Conservation (phyloP, 768 basidiomycete species). For the Psilocybe cubensis region DNA sequence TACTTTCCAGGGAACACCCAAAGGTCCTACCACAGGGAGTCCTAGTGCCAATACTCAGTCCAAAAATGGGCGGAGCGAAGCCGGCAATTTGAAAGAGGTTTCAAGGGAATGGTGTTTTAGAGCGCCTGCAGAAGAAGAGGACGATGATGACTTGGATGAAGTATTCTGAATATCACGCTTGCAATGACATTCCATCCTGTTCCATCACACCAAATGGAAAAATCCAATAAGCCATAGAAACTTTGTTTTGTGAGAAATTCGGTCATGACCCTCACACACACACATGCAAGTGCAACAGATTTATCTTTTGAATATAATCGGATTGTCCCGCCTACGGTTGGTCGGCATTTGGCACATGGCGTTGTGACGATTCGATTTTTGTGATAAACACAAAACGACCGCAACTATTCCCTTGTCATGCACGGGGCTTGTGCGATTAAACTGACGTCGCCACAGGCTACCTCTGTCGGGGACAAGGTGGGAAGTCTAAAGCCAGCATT, state of each 20-base stretch:
- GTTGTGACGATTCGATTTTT: neutral
- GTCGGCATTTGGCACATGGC: neutral
- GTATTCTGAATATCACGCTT: slow-evolving; percentile 10
- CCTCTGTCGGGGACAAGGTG: neutral
- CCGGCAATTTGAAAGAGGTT: neutral
- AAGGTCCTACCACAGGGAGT: too few relatives aligned
- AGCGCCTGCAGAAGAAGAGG: neutral
- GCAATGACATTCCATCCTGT: neutral
- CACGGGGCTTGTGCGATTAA: neutral
- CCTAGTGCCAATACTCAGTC: neutral
- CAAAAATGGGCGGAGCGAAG: neutral
- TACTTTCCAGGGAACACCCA: too few relatives aligned
- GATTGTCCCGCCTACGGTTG: neutral
- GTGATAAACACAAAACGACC: neutral
- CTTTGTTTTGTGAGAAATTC: neutral
- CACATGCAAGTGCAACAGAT: neutral
- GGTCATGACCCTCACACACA: neutral
- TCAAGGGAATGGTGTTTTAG: neutral
- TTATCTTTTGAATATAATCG: too few relatives aligned
- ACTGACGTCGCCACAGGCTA: slow-evolving; percentile 4
- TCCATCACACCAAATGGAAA: neutral
- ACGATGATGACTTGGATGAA: too few relatives aligned
- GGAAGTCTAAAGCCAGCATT: neutral
- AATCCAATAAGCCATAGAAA: neutral
- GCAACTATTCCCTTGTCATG: neutral